Base-by-base conservation (phyloP, 2,329 filamentous ascomycete genomes). In the Trichoderma polysporum region DNA sequence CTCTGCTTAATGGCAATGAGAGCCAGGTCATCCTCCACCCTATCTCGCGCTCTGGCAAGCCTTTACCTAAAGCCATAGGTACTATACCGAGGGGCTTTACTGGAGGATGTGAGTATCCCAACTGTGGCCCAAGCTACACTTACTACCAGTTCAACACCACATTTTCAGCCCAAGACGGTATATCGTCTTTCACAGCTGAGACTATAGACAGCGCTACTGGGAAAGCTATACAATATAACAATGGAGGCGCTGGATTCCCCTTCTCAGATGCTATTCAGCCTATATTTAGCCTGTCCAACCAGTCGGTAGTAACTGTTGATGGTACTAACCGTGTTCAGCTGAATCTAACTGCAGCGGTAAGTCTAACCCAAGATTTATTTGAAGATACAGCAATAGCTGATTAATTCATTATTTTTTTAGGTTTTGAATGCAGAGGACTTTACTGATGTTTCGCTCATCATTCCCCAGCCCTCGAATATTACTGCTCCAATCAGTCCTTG, bases 111-210 rank as follows among this genome's bases (percentile, higher is more conserved):
- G 15, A 10, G 7, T 62, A 53, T 31, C 47, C 33, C n/a, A 62
- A 62, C 17, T 62, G 59, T 17, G 59, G 59, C 13, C 59, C 59
- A 15, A 39, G 8, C 35, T 53, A 29, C n/a, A 41, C 27, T 10
- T 62, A 41, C 17, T 62, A 41, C 33, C 13, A 13, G 7, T 62
- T 62, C 25, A 39, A 22, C 33, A 29, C 59, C 0, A 41, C n/a
- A 31, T 31, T 62, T 33, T 31, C 59, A 3, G 25, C 35, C 22
- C 0, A 53, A 2, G 17, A 39, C 9, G 59, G 59, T 10, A 41
- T 53, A 41, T 62, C 59, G 7, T 62, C 59, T 31, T 62, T 62
- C 8, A 62, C 59, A 3, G 35, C 53, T 27, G 59, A 62, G 50
- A 31, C 31, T 22, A 12, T 8, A 19, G 35, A 62, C 8, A 19